Base-by-base conservation (phyloP, 176 grass and related monocot species). In the Tillandsia fasciculata region DNA sequence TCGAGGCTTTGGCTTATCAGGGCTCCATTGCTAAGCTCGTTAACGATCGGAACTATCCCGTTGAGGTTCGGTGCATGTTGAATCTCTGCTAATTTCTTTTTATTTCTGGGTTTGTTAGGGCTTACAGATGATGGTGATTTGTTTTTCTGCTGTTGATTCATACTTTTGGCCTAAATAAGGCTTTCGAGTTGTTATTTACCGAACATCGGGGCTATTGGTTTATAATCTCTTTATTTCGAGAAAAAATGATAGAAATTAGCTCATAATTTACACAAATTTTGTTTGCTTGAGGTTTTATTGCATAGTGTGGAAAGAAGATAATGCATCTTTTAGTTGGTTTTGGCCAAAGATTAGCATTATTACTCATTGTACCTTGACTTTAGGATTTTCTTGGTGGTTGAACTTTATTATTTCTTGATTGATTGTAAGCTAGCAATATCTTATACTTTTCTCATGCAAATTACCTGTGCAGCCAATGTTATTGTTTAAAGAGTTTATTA, bases 1-100 rank as follows among this genome's bases (percentile, higher is more conserved):
- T 97, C 51, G 94, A 97, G 84, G 63, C 94, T 26, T 79, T 97
- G 74, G 94, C 94, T 64, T 97, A 97, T 67, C 33, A 86, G 78
- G 94, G 94, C 51, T 92, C 94, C 10, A 67, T 97, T 50, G 87
- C 78, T 63, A 97, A 97, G 80, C 85, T 97, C 71, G 94, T 93
- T 50, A 85, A 87, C 66, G 84, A 97, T 79, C 77, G 92, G 11
- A 79, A 78, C 18, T 97, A 97, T 77, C 94, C 94, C 27, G 63
- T 73, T 65, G 89, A 97, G 89, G 94, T 97, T 70, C 71, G 77
- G 83, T 52, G 51, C 47, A 18, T 61, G 51, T 63, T 79, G 48
- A 17, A 53, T 59, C 15, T 69, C 63, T 67, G 14, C 42, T 10
- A 22, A 48, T 76, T 70, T 58, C 50, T 71, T 14, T 54, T 70